Percentiles rank a stretch among this genome's conserved stretches.
Evolutionary conservation across 2,329 filamentous ascomycete species (phyloP).

Genomic region (Chaetomiaceae sp.): DNA sequence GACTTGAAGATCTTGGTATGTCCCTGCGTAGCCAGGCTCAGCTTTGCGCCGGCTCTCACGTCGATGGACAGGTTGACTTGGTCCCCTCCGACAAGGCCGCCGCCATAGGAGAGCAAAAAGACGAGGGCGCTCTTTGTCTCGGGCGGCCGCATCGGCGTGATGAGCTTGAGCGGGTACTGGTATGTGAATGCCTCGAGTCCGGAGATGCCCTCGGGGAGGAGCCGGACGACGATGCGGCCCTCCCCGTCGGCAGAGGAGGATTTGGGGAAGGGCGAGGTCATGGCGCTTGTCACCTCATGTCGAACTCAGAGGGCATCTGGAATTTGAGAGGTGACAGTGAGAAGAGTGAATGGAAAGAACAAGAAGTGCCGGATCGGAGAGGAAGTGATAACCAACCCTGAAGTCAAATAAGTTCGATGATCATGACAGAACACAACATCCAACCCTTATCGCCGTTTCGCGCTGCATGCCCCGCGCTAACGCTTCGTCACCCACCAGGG

Average conservation of each 20-base stretch:
- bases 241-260: slow-evolving; percentile 71
- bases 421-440: too few species aligned
- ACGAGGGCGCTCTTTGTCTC: slow-evolving; percentile 68
- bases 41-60: slow-evolving; percentile 59
- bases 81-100: slow-evolving; percentile 86
- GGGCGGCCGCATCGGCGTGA: slow-evolving; percentile 68
- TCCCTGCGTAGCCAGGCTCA: slow-evolving; percentile 67
- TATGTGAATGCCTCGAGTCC: slow-evolving; percentile 73
- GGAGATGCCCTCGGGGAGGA: slow-evolving; percentile 67
- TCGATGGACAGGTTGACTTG: slow-evolving; percentile 67
- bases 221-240: slow-evolving; percentile 69
- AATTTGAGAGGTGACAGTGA: not conserved
- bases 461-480: slow-evolving; percentile 12
- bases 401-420: too few species aligned
- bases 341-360: not conserved
- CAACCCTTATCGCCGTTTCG: slow-evolving; percentile 19
- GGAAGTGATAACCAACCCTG: not conserved
- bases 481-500: slow-evolving; percentile 12
- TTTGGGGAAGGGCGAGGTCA: slow-evolving; percentile 70
- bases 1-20: slow-evolving; percentile 97
- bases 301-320: not conserved
- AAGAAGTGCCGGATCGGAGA: not conserved
- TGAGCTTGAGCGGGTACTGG: slow-evolving; percentile 91
- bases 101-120: slow-evolving; percentile 91
- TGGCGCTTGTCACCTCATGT: slow-evolving; percentile 27